Evolutionary conservation across 1,139 yeast genomes (phyloP).

Genomic region (Waltiozyma sp.): DNA sequence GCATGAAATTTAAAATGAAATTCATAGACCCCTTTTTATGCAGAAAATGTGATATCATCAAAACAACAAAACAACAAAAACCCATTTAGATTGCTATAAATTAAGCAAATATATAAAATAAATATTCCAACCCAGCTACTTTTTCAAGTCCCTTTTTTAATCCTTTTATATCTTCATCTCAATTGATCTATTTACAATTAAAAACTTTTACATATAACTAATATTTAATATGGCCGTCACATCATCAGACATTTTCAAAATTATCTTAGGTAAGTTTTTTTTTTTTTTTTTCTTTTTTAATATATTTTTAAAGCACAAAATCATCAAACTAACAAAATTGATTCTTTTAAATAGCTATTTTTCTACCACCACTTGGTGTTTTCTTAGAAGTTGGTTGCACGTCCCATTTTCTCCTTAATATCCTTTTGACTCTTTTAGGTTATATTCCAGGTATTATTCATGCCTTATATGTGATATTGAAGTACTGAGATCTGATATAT

Average conservation of each 20-base stretch:
- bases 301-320: background rate
- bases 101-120: too few species aligned
- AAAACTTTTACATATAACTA: too few species aligned
- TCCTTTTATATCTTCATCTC: too few species aligned
- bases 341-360: constrained; percentile 33
- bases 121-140: too few species aligned
- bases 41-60: too few species aligned
- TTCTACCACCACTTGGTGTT: constrained; percentile 69
- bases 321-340: background rate
- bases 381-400: constrained; percentile 60
- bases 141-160: too few species aligned
- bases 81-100: too few species aligned
- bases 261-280: constrained; percentile 31
- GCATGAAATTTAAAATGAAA: too few species aligned
- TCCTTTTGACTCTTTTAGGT: constrained; percentile 39
- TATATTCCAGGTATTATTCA: constrained; percentile 62
- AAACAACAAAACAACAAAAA: too few species aligned
- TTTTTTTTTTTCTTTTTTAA: too few species aligned
- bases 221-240: constrained; percentile 43
- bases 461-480: constrained; percentile 45
- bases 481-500: constrained; percentile 9
- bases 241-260: constrained; percentile 47
- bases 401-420: constrained; percentile 43
- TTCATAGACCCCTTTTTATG: too few species aligned
- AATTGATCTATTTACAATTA: too few species aligned